Percentiles rank a stretch among this genome's conserved stretches.
Evolutionary conservation across 2,329 filamentous ascomycete genomes (phyloP).

Genomic region (Teratosphaeria destructans): DNA sequence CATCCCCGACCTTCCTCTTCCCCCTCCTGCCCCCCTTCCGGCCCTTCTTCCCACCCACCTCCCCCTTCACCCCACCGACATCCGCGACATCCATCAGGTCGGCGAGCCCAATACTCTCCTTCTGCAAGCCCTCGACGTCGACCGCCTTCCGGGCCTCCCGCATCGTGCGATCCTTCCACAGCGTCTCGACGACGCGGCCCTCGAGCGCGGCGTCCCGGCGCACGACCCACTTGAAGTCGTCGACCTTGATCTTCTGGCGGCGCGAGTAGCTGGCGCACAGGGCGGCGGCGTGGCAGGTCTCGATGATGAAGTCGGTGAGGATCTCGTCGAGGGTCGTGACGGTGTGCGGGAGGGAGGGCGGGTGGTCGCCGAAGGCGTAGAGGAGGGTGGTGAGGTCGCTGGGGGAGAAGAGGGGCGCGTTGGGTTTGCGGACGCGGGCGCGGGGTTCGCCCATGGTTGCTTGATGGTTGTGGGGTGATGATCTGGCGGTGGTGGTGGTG

Average conservation of each 20-base stretch:
- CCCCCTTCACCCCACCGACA: slow-evolving; percentile 32
- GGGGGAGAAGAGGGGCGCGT: slow-evolving; percentile 37
- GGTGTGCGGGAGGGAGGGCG: slow-evolving; percentile 65
- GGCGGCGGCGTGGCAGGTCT: slow-evolving; percentile 82
- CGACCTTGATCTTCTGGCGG: slow-evolving; percentile 93
- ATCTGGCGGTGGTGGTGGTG: neutral
- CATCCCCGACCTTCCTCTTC: slow-evolving; percentile 3
- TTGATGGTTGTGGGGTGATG: too few relatives aligned
- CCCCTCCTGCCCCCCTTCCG: slow-evolving; percentile 10
- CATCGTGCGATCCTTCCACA: slow-evolving; percentile 78
- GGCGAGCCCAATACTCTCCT: slow-evolving; percentile 20
- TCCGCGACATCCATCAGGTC: slow-evolving; percentile 40
- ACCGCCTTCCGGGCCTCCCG: slow-evolving; percentile 72
- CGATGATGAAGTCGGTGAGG: slow-evolving; percentile 91
- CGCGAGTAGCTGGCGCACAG: slow-evolving; percentile 75
- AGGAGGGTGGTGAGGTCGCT: slow-evolving; percentile 48
- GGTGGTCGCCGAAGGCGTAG: slow-evolving; percentile 69
- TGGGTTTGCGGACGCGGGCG: slow-evolving; percentile 34
- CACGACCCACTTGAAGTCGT: slow-evolving; percentile 93
- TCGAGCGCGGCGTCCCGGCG: slow-evolving; percentile 75
- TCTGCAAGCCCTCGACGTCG: slow-evolving; percentile 54
- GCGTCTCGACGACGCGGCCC: slow-evolving; percentile 78
- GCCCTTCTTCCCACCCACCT: slow-evolving; percentile 11
- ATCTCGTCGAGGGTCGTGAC: slow-evolving; percentile 87
- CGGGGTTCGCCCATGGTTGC: slow-evolving; percentile 38